These are phyloP conservation scores for Parachaetomium inaequale DNA, from an alignment of 495 filamentous ascomycete genomes.

Conservation along the genomic window DNA sequence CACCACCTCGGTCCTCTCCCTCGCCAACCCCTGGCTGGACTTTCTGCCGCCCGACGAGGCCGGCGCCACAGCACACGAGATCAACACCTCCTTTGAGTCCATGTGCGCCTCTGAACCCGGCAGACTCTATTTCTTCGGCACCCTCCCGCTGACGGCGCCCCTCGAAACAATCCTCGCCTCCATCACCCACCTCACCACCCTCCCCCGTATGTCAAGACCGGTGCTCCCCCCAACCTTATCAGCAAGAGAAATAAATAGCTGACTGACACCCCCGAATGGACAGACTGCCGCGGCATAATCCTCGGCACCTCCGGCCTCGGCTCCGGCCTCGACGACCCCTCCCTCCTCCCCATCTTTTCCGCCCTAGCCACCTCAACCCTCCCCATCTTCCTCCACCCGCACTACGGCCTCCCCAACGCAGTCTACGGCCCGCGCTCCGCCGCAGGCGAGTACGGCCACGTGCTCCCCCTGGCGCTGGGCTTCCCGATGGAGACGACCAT, in stretches of 20 bases:
- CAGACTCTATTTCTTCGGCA: slow-evolving; percentile 74
- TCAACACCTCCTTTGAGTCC: slow-evolving; percentile 74
- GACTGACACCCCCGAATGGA: too few relatives aligned
- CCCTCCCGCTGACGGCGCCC: slow-evolving; percentile 71
- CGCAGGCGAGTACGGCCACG: slow-evolving; percentile 74
- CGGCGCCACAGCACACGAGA: slow-evolving; percentile 53
- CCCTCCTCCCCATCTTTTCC: slow-evolving; percentile 64
- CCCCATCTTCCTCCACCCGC: slow-evolving; percentile 84
- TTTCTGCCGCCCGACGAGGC: slow-evolving; percentile 66
- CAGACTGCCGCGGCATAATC: slow-evolving; percentile 81
- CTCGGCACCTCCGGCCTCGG: slow-evolving; percentile 84
- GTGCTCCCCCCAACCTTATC: too few relatives aligned
- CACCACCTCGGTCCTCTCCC: slow-evolving; percentile 76
- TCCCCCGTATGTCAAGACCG: too few relatives aligned
- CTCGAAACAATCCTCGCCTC: slow-evolving; percentile 55
- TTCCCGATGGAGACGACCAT: slow-evolving; percentile 96
- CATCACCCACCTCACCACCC: slow-evolving; percentile 55
- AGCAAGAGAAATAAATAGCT: too few relatives aligned
- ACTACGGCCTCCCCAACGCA: slow-evolving; percentile 78
- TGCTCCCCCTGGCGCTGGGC: slow-evolving; percentile 79
- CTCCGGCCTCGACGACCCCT: slow-evolving; percentile 73
- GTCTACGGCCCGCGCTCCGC: slow-evolving; percentile 65
- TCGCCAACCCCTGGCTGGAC: slow-evolving; percentile 96
- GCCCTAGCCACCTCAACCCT: slow-evolving; percentile 60
- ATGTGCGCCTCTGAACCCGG: slow-evolving; percentile 59